Percentiles rank a stretch among this genome's conserved stretches.
phyloP scores from a whole-genome alignment of 2,329 filamentous ascomycete genomes.

The Sporothrix inflata region DNA sequence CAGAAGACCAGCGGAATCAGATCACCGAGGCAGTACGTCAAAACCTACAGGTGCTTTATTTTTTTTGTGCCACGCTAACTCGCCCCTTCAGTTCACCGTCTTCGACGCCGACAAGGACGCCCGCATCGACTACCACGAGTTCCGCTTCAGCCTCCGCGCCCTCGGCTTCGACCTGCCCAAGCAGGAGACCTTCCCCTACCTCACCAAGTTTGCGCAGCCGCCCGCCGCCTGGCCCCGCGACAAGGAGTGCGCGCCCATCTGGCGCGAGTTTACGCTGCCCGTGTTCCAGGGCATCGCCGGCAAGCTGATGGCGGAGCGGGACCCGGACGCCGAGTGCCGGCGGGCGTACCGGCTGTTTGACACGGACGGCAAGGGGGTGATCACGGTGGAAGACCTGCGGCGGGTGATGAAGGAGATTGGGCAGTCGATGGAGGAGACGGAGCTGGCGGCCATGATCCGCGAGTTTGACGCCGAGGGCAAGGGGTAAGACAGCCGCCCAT shows the following conservation, averaged over 20 bases:
- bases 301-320: conserved; percentile 75
- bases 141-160: conserved; percentile 93
- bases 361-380: conserved; percentile 85
- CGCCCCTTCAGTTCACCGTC: conserved; percentile 77
- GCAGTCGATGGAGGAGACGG: conserved; percentile 89
- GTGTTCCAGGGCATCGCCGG: conserved; percentile 78
- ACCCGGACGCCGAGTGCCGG: conserved; percentile 88
- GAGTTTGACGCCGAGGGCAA: conserved; percentile 96
- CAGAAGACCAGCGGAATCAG: conserved; percentile 89
- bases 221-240: conserved; percentile 61
- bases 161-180: conserved; percentile 92
- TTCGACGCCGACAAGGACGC: conserved; percentile 97
- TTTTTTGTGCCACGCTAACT: neutral
- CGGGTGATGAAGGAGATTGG: conserved; percentile 88
- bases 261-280: conserved; percentile 73
- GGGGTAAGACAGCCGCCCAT: conserved; percentile 54
- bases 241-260: conserved; percentile 60
- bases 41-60: neutral
- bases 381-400: conserved; percentile 84
- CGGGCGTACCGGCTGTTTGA: conserved; percentile 94
- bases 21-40: conserved; percentile 85
- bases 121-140: conserved; percentile 95
- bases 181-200: conserved; percentile 76
- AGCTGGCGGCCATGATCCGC: conserved; percentile 94
- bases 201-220: conserved; percentile 79